Evolutionary conservation across 805 yeast genomes (phyloP).

Genomic region (Ogataea pignaliae): DNA sequence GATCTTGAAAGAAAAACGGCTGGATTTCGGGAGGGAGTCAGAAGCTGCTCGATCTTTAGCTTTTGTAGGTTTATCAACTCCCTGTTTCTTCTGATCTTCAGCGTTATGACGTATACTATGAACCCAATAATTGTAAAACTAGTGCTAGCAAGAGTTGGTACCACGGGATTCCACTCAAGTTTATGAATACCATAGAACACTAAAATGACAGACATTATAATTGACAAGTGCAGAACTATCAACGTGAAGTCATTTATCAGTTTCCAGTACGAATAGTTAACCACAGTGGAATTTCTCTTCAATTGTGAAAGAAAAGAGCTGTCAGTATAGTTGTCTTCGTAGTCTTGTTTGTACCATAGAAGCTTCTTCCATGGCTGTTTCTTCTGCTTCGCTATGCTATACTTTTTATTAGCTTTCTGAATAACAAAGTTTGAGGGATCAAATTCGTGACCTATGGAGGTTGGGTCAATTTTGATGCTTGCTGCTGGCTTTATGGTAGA

Average conservation of each 20-base stretch:
- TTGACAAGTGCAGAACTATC: constrained; percentile 60
- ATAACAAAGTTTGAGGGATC: no score
- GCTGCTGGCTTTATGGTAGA: no score
- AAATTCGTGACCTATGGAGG: background rate
- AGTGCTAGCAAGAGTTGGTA: constrained; percentile 35
- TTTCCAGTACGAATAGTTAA: constrained; percentile 56
- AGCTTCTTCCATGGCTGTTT: constrained; percentile 71
- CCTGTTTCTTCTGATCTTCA: constrained; percentile 25
- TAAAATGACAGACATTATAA: constrained; percentile 57
- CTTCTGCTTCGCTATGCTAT: background rate
- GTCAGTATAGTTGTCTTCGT: constrained; percentile 90
- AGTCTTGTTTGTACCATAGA: constrained; percentile 79
- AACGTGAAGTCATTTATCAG: constrained; percentile 70
- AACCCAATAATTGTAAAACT: constrained; percentile 34
- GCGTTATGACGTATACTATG: constrained; percentile 26
- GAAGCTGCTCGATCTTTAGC: constrained; percentile 24
- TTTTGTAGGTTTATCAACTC: constrained; percentile 28
- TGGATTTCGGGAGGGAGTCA: constrained; percentile 14
- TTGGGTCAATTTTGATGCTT: background rate
- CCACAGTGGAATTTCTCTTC: constrained; percentile 70
- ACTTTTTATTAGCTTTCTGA: no score
- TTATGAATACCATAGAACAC: constrained; percentile 62
- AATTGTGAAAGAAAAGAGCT: constrained; percentile 74
- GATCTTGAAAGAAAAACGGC: constrained; percentile 14
- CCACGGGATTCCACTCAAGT: constrained; percentile 44